Evolutionary conservation across 345 rosid species (phyloP), one percentile per base, ranked within the genome.

Genomic region (Rhodamnia argentea): DNA sequence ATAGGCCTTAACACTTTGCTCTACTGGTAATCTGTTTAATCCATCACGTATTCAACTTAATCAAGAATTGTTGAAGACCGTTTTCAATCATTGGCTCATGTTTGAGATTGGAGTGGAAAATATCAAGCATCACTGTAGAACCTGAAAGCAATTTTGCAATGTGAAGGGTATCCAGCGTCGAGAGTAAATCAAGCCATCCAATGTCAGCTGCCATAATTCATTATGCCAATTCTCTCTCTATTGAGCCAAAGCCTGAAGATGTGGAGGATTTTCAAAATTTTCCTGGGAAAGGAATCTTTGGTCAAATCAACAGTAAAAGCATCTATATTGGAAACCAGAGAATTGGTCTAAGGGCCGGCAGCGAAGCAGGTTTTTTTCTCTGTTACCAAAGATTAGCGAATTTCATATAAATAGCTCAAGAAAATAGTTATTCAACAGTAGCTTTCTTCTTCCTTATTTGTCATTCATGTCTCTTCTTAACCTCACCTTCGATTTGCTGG

Each of bases 101-200:
- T 26, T 82, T 82, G 83, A 82, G 53, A 53, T 18, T 83, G 60
- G 44, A 20, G 57, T 53, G 16, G 26, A 26, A 42, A 52, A 51
- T n/a, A n/a, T 59, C 57, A 13, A 53, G 75, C 9, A 6, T 62
- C 40, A 62, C 20, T 27, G 18, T 27, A 27, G 29, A 0, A 27
- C 40, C 40, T 27, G 75, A 62, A 27, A 62, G 40, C 32, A 27
- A 62, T 62, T 32, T 47, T 84, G 56, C 51, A 10, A 53, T 84
- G n/a, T 55, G 2, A 76, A 95, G 98, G 98, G 97, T 93, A 54
- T 92, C 99, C 84, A 94, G 99, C 92, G 88, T 90, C 23, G 98
- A 96, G 91, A 92, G 96, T 74, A 95, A 94, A 86, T 95, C 99
- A 58, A 92, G 95, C 83, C 99, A 96, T 92, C 99, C 98, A 75